Conservation (phyloP, 129 eudicot genomes). For the Solidago caesia region DNA sequence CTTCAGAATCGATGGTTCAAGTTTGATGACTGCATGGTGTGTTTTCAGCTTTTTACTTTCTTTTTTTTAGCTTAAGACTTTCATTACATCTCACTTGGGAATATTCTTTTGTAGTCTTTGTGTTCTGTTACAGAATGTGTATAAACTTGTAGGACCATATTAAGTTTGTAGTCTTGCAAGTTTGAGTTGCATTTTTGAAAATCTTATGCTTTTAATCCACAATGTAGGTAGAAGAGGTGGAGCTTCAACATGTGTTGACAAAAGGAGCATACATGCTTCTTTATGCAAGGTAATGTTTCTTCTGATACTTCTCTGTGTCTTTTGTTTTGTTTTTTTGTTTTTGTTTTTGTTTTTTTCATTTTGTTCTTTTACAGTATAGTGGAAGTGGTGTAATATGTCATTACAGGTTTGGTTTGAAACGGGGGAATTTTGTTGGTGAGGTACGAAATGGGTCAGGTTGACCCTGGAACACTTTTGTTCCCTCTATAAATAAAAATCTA, state of each 20-base stretch:
- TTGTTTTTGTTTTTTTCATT: not conserved
- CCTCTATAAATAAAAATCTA: not conserved
- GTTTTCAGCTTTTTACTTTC: slow-evolving; percentile 19
- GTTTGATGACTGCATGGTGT: slow-evolving; percentile 75
- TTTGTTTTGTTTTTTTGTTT: not conserved
- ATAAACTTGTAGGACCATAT: not conserved
- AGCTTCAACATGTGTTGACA: slow-evolving; percentile 59
- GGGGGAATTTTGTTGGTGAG: too few species aligned
- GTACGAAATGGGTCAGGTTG: not conserved
- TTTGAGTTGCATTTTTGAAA: not conserved
- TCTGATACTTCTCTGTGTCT: not conserved
- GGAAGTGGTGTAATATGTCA: too few species aligned
- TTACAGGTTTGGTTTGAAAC: too few species aligned
- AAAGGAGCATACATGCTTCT: slow-evolving; percentile 92
- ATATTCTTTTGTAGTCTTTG: not conserved
- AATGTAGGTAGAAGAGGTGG: slow-evolving; percentile 69
- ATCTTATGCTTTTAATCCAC: not conserved
- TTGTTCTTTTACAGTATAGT: not conserved
- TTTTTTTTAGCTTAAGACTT: not conserved
- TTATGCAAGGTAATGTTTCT: slow-evolving; percentile 59
- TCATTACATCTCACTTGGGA: not conserved
- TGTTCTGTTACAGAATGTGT: not conserved
- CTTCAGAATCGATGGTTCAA: slow-evolving; percentile 73
- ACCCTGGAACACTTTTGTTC: not conserved
- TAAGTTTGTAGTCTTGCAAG: too few species aligned